Percentiles rank a stretch among this genome's conserved stretches.
These are phyloP conservation scores for Globisporangium spiculum DNA, from an alignment of 352 stramenopile genomes.

Conservation along the genomic window DNA sequence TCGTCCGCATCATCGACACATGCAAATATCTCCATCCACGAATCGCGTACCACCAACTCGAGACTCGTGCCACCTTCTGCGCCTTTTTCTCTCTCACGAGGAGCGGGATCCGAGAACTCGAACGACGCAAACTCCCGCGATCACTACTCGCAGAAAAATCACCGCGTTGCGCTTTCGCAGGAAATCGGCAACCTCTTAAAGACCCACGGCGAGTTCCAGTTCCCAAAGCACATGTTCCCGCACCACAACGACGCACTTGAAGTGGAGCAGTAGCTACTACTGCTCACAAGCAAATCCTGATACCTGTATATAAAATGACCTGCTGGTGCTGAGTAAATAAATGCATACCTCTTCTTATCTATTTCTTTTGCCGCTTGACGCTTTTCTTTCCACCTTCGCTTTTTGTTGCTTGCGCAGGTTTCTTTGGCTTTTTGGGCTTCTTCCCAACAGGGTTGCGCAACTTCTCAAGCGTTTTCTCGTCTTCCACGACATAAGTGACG, in stretches of 20 bases:
- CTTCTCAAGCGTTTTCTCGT: conserved; percentile 39
- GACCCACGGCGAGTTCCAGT: conserved; percentile 34
- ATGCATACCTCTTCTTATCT: background rate
- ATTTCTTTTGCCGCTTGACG: conserved; percentile 17
- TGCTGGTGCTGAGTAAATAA: background rate
- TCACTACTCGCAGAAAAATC: conserved; percentile 11
- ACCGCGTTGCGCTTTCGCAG: conserved; percentile 19
- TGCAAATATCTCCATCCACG: background rate
- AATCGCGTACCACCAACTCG: background rate
- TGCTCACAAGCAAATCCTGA: background rate
- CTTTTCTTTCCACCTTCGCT: conserved; percentile 11
- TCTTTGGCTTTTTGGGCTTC: conserved; percentile 20
- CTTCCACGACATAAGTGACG: conserved; percentile 78
- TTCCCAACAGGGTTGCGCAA: conserved; percentile 20
- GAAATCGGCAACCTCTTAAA: conserved; percentile 29
- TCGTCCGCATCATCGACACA: background rate
- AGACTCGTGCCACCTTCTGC: background rate
- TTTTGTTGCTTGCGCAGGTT: conserved; percentile 1
- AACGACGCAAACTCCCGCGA: conserved; percentile 2
- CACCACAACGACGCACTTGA: conserved; percentile 15
- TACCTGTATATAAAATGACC: background rate
- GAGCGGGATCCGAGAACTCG: background rate
- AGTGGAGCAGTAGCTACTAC: background rate
- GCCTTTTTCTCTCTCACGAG: background rate
- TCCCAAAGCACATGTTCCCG: conserved; percentile 31